phyloP scores from a whole-genome alignment of 768 basidiomycete genomes.

The Boletus huronensis region DNA sequence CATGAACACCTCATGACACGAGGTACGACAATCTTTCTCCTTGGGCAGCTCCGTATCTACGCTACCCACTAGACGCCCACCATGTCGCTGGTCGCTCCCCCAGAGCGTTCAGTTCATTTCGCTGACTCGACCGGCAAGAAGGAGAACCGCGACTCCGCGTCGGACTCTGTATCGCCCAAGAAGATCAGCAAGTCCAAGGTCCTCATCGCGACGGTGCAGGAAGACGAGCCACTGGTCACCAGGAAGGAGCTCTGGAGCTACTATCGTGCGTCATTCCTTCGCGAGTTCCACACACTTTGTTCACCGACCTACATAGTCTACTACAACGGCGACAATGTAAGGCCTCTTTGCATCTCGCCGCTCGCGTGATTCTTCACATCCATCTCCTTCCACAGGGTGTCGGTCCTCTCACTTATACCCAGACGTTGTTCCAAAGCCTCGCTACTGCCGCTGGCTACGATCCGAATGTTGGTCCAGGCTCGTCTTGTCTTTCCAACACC shows the following conservation, averaged over 20 bases:
- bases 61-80: neutral
- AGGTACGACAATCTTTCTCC: neutral
- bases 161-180: neutral
- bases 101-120: neutral
- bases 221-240: constrained; percentile 67
- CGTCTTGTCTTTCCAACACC: constrained; percentile 53
- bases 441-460: constrained; percentile 74
- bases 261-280: constrained; percentile 44
- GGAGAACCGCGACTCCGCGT: constrained; percentile 5
- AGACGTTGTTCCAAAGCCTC: constrained; percentile 72
- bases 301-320: constrained; percentile 48
- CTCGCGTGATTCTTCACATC: neutral
- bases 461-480: constrained; percentile 64
- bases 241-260: constrained; percentile 77
- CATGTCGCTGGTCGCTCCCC: constrained; percentile 14
- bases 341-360: constrained; percentile 7
- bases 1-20: neutral
- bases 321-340: constrained; percentile 78
- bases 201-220: constrained; percentile 40
- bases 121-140: constrained; percentile 8
- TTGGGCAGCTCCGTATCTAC: neutral
- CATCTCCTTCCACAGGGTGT: constrained; percentile 47
- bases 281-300: neutral
- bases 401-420: constrained; percentile 63
- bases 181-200: constrained; percentile 15